A percentile compares a stretch with the other conserved stretches of the same genome.
Evolutionary conservation across 75 land plant species (phyloP).

Genomic region (Selaginella tamariscina): DNA sequence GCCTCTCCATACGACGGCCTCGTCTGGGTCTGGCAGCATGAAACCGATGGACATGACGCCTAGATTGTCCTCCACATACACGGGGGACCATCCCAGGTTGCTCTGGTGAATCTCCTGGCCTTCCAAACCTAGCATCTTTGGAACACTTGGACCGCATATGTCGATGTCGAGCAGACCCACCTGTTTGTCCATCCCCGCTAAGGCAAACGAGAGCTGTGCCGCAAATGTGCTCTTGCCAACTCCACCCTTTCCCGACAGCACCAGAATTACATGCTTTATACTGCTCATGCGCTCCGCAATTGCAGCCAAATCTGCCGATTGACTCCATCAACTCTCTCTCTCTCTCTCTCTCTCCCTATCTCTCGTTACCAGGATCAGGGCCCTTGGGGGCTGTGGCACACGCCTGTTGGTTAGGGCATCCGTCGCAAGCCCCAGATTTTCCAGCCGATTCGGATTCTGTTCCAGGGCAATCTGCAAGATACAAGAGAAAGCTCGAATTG

Average conservation of each 20-base stretch:
- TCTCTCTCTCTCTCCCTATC: slow-evolving; percentile 2
- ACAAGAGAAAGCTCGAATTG: background rate
- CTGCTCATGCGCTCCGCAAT: slow-evolving; percentile 9
- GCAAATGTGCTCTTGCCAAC: slow-evolving; percentile 10
- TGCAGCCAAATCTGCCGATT: slow-evolving; percentile 43
- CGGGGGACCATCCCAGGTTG: slow-evolving; percentile 12
- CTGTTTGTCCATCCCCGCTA: slow-evolving; percentile 9
- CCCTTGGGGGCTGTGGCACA: slow-evolving; percentile 42
- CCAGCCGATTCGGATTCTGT: slow-evolving; percentile 8
- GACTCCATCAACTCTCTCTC: background rate
- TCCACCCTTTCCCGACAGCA: slow-evolving; percentile 7
- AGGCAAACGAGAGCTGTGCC: background rate
- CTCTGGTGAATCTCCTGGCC: slow-evolving; percentile 9
- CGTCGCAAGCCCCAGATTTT: background rate
- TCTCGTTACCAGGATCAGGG: slow-evolving; percentile 77
- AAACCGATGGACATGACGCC: slow-evolving; percentile 5
- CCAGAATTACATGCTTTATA: background rate
- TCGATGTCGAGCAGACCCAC: slow-evolving; percentile 7
- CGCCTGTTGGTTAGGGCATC: slow-evolving; percentile 11
- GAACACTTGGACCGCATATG: slow-evolving; percentile 1
- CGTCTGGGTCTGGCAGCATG: slow-evolving; percentile 12
- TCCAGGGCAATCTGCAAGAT: slow-evolving; percentile 8
- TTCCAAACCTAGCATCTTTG: slow-evolving; percentile 5
- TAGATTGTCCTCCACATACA: slow-evolving; percentile 5
- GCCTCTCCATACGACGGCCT: slow-evolving; percentile 6